These are phyloP conservation scores for Polytolypa hystricis DNA, from an alignment of 2,329 filamentous ascomycete species.

Conservation along the genomic window DNA sequence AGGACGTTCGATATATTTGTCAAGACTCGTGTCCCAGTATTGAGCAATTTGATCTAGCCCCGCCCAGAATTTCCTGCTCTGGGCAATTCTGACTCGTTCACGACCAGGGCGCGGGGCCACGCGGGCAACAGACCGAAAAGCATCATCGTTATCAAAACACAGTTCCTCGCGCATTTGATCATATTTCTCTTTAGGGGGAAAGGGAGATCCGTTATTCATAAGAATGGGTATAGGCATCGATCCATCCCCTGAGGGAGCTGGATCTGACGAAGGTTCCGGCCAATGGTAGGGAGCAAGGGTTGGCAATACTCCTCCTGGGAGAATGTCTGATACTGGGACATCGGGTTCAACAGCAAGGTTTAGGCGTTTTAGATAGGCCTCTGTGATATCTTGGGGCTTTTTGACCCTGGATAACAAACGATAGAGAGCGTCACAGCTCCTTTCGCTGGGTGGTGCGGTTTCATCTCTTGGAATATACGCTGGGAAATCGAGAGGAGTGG, in stretches of 20 bases:
- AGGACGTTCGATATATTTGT: constrained; percentile 41
- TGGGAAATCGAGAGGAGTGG: constrained; percentile 44
- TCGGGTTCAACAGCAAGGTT: constrained; percentile 30
- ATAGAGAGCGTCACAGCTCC: constrained; percentile 29
- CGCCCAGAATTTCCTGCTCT: constrained; percentile 51
- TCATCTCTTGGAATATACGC: constrained; percentile 30
- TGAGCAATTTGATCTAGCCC: constrained; percentile 48
- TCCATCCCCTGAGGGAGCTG: constrained; percentile 12
- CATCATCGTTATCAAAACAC: constrained; percentile 44
- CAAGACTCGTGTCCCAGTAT: constrained; percentile 51
- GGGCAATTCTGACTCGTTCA: constrained; percentile 40
- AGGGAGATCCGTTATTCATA: constrained; percentile 40
- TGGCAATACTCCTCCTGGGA: constrained; percentile 24
- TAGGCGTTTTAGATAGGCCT: constrained; percentile 28
- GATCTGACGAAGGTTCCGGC: constrained; percentile 15
- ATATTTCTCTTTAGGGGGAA: constrained; percentile 39
- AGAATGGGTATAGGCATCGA: constrained; percentile 17
- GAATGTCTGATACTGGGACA: constrained; percentile 25
- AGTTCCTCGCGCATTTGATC: constrained; percentile 41
- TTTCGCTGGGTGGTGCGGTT: constrained; percentile 23
- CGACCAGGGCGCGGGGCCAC: constrained; percentile 34
- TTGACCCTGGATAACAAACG: constrained; percentile 34
- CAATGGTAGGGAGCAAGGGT: constrained; percentile 30
- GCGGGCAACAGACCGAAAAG: constrained; percentile 45
- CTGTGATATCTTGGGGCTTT: constrained; percentile 30